Evolutionary conservation across 2,329 filamentous ascomycete species (phyloP).

Genomic region (Paraphoma chrysanthemicola): DNA sequence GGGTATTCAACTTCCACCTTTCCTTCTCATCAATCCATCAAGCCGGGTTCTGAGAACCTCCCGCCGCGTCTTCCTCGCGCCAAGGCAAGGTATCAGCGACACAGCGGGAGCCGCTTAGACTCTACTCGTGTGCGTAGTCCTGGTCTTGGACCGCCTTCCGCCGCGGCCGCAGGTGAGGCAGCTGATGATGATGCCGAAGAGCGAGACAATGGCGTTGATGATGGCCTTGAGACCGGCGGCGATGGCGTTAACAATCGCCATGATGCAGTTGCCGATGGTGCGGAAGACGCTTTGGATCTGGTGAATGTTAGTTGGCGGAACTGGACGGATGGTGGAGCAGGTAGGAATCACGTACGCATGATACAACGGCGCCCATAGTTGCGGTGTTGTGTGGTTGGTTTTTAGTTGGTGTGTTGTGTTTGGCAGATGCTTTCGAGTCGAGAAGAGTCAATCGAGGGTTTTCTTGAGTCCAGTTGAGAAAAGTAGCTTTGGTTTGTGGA

Average conservation of each 20-base stretch:
- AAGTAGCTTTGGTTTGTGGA: not conserved
- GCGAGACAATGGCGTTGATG: conserved; percentile 57
- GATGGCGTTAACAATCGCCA: conserved; percentile 57
- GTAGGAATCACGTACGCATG: conserved; percentile 71
- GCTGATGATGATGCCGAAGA: conserved; percentile 58
- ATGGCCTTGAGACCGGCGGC: conserved; percentile 55
- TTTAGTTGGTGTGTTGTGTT: conserved; percentile 1
- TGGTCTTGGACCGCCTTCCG: conserved; percentile 47
- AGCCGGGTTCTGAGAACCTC: not conserved
- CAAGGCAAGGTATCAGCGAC: not conserved
- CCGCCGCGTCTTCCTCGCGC: not conserved
- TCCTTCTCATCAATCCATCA: not conserved
- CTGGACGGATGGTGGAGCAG: not conserved
- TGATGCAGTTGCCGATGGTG: conserved; percentile 55
- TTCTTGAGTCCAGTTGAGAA: not conserved
- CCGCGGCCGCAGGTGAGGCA: conserved; percentile 58
- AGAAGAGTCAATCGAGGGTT: not conserved
- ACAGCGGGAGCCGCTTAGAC: conserved; percentile 38
- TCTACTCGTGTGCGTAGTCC: conserved; percentile 47
- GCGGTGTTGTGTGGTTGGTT: conserved; percentile 20
- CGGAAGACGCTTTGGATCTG: conserved; percentile 54
- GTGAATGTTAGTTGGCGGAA: conserved; percentile 23
- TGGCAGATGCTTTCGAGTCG: not conserved
- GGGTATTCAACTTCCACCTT: not conserved
- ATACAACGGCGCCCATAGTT: conserved; percentile 83